Evolutionary conservation across 805 yeast genomes (phyloP).

Genomic region (Jamesozyma spencerorum): DNA sequence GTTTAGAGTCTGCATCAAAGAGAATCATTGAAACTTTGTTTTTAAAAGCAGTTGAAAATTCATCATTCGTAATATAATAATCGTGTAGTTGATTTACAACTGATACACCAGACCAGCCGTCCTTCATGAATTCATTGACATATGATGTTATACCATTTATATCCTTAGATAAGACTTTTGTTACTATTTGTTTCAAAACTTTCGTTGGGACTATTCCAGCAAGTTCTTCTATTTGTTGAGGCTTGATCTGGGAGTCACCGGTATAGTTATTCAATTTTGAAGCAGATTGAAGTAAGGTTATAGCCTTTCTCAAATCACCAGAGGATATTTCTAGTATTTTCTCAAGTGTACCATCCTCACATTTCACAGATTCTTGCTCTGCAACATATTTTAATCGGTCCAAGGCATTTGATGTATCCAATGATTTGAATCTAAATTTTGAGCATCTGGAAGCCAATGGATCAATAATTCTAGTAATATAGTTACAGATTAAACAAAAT

Average conservation of each 20-base stretch:
- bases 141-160: slow-evolving; percentile 30
- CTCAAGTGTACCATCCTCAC: slow-evolving; percentile 44
- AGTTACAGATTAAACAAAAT: slow-evolving; percentile 90
- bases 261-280: slow-evolving; percentile 41
- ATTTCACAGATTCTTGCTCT: slow-evolving; percentile 36
- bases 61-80: slow-evolving; percentile 46
- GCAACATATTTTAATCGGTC: slow-evolving; percentile 54
- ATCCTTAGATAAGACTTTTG: slow-evolving; percentile 29
- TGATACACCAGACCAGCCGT: slow-evolving; percentile 77
- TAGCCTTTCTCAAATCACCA: slow-evolving; percentile 92
- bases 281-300: slow-evolving; percentile 81
- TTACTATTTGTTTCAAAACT: slow-evolving; percentile 36
- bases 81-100: slow-evolving; percentile 66
- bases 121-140: slow-evolving; percentile 45
- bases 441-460: slow-evolving; percentile 96
- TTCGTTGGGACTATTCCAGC: slow-evolving; percentile 63
- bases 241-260: slow-evolving; percentile 35
- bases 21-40: slow-evolving; percentile 53
- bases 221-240: slow-evolving; percentile 49
- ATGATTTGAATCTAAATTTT: slow-evolving; percentile 78
- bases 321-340: slow-evolving; percentile 62
- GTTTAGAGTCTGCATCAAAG: slow-evolving; percentile 64
- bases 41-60: slow-evolving; percentile 44
- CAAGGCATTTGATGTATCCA: slow-evolving; percentile 64
- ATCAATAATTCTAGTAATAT: slow-evolving; percentile 91